Evolutionary conservation across 1,284 basidiomycete genomes (phyloP).

Genomic region (Puccinia polysora): DNA sequence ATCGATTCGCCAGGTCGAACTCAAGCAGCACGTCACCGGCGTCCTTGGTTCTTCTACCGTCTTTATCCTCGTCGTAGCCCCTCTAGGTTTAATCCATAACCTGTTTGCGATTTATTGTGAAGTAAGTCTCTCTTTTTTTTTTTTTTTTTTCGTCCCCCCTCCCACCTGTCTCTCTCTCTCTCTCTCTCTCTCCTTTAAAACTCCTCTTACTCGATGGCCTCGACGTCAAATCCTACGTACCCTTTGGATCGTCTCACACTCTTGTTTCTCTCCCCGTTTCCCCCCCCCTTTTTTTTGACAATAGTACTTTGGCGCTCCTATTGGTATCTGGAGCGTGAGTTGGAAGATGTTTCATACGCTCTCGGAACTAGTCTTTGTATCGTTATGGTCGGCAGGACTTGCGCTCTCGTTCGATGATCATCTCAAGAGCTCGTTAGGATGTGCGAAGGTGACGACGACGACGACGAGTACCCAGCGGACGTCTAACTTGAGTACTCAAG

Average conservation of each 20-base stretch:
- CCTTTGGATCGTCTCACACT: neutral
- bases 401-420: slow-evolving; percentile 84
- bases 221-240: neutral
- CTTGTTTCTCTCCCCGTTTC: slow-evolving; percentile 41
- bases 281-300: slow-evolving; percentile 42
- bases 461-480: slow-evolving; percentile 47
- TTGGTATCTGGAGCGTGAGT: slow-evolving; percentile 81
- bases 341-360: slow-evolving; percentile 73
- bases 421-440: slow-evolving; percentile 77
- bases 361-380: slow-evolving; percentile 78
- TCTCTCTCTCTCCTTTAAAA: slow-evolving; percentile 54
- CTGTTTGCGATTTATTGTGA: slow-evolving; percentile 63
- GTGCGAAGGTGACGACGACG: slow-evolving; percentile 58
- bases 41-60: slow-evolving; percentile 67
- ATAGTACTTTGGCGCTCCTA: slow-evolving; percentile 83
- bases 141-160: no score
- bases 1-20: slow-evolving; percentile 65
- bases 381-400: slow-evolving; percentile 83
- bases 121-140: no score
- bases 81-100: slow-evolving; percentile 77
- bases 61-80: slow-evolving; percentile 78
- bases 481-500: no score
- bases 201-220: neutral
- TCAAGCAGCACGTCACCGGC: slow-evolving; percentile 59
- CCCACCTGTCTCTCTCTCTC: no score